Conservation (phyloP, 495 filamentous ascomycete genomes). For the Rostrohypoxylon terebratum region DNA sequence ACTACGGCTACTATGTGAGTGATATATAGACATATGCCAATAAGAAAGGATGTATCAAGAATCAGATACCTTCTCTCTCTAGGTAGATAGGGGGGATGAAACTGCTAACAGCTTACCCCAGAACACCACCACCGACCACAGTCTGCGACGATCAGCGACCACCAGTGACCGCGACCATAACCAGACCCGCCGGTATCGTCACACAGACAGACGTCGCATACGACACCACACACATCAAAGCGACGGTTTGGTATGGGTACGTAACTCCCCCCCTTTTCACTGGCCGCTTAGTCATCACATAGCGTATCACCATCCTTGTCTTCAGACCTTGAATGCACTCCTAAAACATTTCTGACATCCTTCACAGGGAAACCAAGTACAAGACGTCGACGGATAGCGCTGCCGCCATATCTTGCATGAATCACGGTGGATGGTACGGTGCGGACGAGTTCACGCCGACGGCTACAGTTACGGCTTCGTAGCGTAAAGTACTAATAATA, state of each 20-base stretch:
- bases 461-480: slow-evolving; percentile 22
- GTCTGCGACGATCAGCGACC: slow-evolving; percentile 50
- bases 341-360: slow-evolving; percentile 4
- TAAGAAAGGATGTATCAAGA: not conserved
- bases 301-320: no score
- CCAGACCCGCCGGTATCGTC: slow-evolving; percentile 40
- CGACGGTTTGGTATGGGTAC: slow-evolving; percentile 57
- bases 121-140: slow-evolving; percentile 56
- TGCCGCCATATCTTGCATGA: slow-evolving; percentile 55
- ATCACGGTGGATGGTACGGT: slow-evolving; percentile 55
- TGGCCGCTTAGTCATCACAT: not conserved
- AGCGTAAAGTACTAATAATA: no score
- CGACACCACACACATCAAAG: slow-evolving; percentile 52
- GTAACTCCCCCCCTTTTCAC: slow-evolving; percentile 11
- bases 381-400: slow-evolving; percentile 51
- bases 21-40: not conserved
- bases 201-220: slow-evolving; percentile 56
- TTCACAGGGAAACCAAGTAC: slow-evolving; percentile 49
- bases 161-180: slow-evolving; percentile 52
- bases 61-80: not conserved
- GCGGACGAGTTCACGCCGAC: slow-evolving; percentile 27
- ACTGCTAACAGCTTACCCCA: slow-evolving; percentile 32
- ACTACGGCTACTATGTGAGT: slow-evolving; percentile 58
- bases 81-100: not conserved
- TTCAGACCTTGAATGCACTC: not conserved